Evolutionary conservation across 371 early-diverging fungal species (phyloP).

Genomic region (Mucor circinelloides): DNA sequence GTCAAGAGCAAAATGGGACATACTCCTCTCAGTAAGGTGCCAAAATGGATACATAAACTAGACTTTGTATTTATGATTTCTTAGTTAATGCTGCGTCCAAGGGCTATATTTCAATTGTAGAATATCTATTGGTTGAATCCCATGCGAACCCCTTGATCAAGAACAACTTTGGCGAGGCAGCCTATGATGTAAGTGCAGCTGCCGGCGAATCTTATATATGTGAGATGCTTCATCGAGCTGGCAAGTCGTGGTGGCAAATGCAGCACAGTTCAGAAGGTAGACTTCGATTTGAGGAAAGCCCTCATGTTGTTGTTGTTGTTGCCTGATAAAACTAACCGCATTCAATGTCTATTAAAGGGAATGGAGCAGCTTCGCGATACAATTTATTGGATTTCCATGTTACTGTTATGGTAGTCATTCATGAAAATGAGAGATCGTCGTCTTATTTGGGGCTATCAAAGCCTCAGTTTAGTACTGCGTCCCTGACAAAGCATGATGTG

Average conservation of each 20-base stretch:
- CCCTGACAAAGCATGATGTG: constrained; percentile 49
- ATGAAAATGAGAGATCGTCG: constrained; percentile 68
- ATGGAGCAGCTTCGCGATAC: constrained; percentile 24
- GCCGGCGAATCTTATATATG: constrained; percentile 65
- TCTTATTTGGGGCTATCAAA: constrained; percentile 45
- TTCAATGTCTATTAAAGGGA: neutral
- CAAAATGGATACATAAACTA: neutral
- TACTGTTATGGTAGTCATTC: constrained; percentile 57
- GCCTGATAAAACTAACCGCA: neutral
- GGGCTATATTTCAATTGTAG: constrained; percentile 67
- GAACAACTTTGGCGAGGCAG: constrained; percentile 75
- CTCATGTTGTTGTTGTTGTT: too few relatives aligned
- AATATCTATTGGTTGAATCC: constrained; percentile 64
- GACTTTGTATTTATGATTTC: neutral
- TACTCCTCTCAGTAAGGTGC: constrained; percentile 75
- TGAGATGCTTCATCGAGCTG: constrained; percentile 66
- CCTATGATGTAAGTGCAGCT: constrained; percentile 82
- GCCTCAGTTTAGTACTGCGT: constrained; percentile 52
- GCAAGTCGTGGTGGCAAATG: constrained; percentile 46
- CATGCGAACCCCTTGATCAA: constrained; percentile 68
- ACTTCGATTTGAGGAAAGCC: too few relatives aligned
- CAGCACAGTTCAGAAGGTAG: constrained; percentile 33
- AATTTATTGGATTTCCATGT: constrained; percentile 57
- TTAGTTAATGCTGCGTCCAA: constrained; percentile 80
- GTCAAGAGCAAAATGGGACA: constrained; percentile 69